Conservation (phyloP, 768 basidiomycete genomes). For the Mycena floridula region DNA sequence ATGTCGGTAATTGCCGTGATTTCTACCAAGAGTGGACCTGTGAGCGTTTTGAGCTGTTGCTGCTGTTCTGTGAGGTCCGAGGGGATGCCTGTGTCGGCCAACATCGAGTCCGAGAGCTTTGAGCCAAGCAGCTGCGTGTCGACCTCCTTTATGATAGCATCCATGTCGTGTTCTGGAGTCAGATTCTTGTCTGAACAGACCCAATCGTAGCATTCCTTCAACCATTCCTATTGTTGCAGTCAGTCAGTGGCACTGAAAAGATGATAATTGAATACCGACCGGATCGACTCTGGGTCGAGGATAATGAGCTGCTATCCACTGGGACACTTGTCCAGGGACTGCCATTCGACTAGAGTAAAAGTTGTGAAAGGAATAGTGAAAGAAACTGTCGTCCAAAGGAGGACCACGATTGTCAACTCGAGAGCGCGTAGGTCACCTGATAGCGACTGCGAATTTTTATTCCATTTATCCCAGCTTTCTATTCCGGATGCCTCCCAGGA, state of each 20-base stretch:
- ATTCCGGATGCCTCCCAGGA: too few species aligned
- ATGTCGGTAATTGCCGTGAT: constrained; percentile 78
- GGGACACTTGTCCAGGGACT: too few species aligned
- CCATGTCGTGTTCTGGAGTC: constrained; percentile 40
- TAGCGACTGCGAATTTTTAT: too few species aligned
- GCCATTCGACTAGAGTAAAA: too few species aligned
- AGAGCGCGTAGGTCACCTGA: too few species aligned
- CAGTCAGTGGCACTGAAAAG: too few species aligned
- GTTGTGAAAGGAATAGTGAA: too few species aligned
- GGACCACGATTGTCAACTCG: too few species aligned
- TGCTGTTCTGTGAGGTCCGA: constrained; percentile 28
- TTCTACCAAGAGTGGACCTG: constrained; percentile 62
- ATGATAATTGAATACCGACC: too few species aligned
- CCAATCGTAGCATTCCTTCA: constrained; percentile 67
- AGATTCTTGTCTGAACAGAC: constrained; percentile 41
- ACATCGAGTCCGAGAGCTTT: constrained; percentile 66
- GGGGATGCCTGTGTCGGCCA: constrained; percentile 64
- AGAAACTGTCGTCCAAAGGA: too few species aligned
- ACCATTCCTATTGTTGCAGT: constrained; percentile 86
- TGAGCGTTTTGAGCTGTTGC: constrained; percentile 24
- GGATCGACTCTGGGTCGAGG: background rate
- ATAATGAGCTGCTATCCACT: too few species aligned
- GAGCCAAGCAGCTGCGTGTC: constrained; percentile 68
- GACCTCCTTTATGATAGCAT: constrained; percentile 47
- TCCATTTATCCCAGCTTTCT: too few species aligned